These are phyloP conservation scores for Rhodotorula graminis DNA, from an alignment of 768 basidiomycete genomes.

Conservation along the genomic window DNA sequence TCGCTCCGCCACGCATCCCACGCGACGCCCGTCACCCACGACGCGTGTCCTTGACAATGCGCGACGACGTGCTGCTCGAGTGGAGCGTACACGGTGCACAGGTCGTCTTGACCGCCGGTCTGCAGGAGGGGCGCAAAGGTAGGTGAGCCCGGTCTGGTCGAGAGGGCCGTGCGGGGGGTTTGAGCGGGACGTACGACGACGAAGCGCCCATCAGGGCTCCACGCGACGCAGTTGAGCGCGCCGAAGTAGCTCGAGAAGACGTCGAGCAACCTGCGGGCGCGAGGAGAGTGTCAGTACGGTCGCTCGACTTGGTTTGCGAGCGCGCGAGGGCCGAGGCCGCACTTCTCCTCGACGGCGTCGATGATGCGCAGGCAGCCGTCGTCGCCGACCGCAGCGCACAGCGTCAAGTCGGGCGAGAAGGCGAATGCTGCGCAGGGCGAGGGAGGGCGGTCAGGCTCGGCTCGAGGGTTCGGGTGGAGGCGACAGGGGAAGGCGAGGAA, in stretches of 20 bases:
- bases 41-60: slow-evolving; percentile 93
- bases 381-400: slow-evolving; percentile 82
- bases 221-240: slow-evolving; percentile 77
- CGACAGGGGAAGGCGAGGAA: too few relatives aligned
- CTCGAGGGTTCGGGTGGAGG: too few relatives aligned
- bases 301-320: neutral
- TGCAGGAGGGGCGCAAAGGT: slow-evolving; percentile 43
- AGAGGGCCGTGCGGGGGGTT: neutral
- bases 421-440: slow-evolving; percentile 63
- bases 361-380: slow-evolving; percentile 88
- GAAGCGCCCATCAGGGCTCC: slow-evolving; percentile 94
- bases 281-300: slow-evolving; percentile 1
- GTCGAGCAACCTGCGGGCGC: slow-evolving; percentile 67
- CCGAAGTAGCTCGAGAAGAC: slow-evolving; percentile 95
- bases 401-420: slow-evolving; percentile 88
- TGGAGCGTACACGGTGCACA: slow-evolving; percentile 88
- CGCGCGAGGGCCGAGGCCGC: slow-evolving; percentile 43
- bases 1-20: slow-evolving; percentile 79
- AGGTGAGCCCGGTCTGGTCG: neutral
- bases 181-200: slow-evolving; percentile 59
- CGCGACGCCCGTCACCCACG: slow-evolving; percentile 80
- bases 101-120: slow-evolving; percentile 96
- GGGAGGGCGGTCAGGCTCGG: neutral
- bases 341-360: slow-evolving; percentile 82
- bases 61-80: slow-evolving; percentile 92